Evolutionary conservation across 768 basidiomycete species (phyloP).

Genomic region (Calvatia gigantea): DNA sequence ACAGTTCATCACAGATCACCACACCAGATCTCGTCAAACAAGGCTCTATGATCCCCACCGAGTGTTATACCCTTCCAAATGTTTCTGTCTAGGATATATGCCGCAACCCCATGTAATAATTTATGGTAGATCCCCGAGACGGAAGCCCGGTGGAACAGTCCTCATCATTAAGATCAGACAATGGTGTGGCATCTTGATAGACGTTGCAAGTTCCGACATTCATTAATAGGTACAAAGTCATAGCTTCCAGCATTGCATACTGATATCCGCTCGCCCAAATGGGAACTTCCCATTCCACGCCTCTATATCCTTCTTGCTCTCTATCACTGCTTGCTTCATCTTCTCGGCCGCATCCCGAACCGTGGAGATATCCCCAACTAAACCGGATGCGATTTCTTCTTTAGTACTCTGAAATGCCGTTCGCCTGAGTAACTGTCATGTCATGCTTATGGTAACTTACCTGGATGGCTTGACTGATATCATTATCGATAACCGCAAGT

Average conservation of each 20-base stretch:
- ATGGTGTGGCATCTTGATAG: background rate
- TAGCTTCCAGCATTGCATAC: slow-evolving; percentile 63
- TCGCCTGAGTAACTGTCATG: slow-evolving; percentile 14
- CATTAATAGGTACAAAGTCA: slow-evolving; percentile 25
- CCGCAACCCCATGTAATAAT: no score
- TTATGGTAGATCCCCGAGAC: no score
- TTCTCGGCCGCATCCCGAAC: slow-evolving; percentile 52
- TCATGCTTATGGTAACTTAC: slow-evolving; percentile 25
- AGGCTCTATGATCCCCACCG: background rate
- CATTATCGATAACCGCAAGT: slow-evolving; percentile 67
- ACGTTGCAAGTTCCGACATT: background rate
- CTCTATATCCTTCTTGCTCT: slow-evolving; percentile 52
- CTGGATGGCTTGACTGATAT: slow-evolving; percentile 80
- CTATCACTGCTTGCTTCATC: slow-evolving; percentile 50
- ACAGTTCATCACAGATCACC: background rate
- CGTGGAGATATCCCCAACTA: slow-evolving; percentile 42
- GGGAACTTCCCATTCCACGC: slow-evolving; percentile 74
- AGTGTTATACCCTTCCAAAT: no score
- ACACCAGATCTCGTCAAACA: background rate
- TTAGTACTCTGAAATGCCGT: slow-evolving; percentile 53
- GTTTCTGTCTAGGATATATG: no score
- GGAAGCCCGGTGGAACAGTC: no score
- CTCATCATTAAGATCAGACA: background rate
- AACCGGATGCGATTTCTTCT: slow-evolving; percentile 64
- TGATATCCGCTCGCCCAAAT: slow-evolving; percentile 64